Evolutionary conservation across 2,329 filamentous ascomycete species (phyloP), one percentile per base, ranked within the genome.

Genomic region (Beauveria sp.): DNA sequence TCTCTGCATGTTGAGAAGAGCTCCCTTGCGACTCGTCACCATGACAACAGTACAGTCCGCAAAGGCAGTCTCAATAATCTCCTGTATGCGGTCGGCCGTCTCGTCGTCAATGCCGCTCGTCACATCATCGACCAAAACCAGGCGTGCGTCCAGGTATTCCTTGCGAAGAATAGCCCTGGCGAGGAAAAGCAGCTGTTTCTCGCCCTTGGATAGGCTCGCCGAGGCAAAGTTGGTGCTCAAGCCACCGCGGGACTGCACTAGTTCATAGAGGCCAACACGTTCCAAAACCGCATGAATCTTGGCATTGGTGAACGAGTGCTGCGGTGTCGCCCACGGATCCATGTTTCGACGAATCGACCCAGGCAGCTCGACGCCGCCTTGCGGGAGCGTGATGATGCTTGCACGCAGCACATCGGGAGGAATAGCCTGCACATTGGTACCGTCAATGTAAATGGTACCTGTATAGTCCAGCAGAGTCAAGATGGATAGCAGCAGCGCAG

Each of bases 71-170:
- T 57, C 47, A 52, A 66, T 47, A 8, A 67, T 34, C 22, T 63
- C 57, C 30, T 66, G 50, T 5, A 65, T 51, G 16, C 38, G 40
- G 7, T 58, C 47, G 22, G 67, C 66, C 24, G 58, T 68, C 10
- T 63, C 63, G 6, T 43, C 52, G 22, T 65, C 66, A 2, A 67
- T 40, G 20, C 53, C 52, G 47, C 65, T 64, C 14, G 64, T 65
- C 9, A 63, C 62, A 40, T 68, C 65, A 43, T 68, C 66, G 1
- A 67, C 51, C 5, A 67, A 54, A n/a, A 68, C 24, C 20, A 68
- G 61, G 6, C 38, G 55, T 3, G 43, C 54, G 49, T 63, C 5
- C 1, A 43, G 63, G 30, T 47, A 40, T 22, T 46, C 61, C 43
- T 66, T 66, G 14, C 58, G 63, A 9, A 68, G 55, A 7, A 66